Evolutionary conservation across 345 rosid genomes (phyloP).

Genomic region (Salix exigua): DNA sequence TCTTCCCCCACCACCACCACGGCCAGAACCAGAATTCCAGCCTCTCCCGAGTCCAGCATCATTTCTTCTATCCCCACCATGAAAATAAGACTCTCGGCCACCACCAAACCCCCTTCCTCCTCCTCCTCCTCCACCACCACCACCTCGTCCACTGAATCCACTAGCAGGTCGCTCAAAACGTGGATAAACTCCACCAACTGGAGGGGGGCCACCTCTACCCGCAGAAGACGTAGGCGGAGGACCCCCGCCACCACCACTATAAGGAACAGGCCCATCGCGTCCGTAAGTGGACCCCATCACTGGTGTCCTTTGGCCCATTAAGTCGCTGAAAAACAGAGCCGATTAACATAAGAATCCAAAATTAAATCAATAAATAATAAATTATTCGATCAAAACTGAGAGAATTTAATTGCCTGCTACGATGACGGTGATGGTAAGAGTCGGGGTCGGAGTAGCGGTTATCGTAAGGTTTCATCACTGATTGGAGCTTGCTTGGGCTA

Average conservation of each 20-base stretch:
- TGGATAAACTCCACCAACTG: slow-evolving; percentile 35
- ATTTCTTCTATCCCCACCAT: slow-evolving; percentile 1
- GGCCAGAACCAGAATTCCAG: slow-evolving; percentile 15
- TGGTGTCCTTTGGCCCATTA: slow-evolving; percentile 37
- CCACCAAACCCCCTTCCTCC: slow-evolving; percentile 27
- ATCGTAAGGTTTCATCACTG: slow-evolving; percentile 56
- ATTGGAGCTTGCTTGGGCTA: background rate
- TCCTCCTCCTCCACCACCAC: slow-evolving; percentile 26
- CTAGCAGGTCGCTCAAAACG: slow-evolving; percentile 54
- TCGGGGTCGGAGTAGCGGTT: slow-evolving; percentile 69
- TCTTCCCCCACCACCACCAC: slow-evolving; percentile 28
- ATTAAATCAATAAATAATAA: background rate
- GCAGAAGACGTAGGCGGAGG: slow-evolving; percentile 35
- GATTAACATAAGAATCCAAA: background rate
- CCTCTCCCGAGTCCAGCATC: slow-evolving; percentile 27
- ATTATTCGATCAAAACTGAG: background rate
- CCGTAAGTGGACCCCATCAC: slow-evolving; percentile 30
- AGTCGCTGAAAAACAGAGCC: slow-evolving; percentile 36
- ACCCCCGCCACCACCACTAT: slow-evolving; percentile 33
- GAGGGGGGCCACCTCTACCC: slow-evolving; percentile 29
- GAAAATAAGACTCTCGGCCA: slow-evolving; percentile 1
- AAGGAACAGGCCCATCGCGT: slow-evolving; percentile 34
- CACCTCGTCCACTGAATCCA: slow-evolving; percentile 47
- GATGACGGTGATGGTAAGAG: slow-evolving; percentile 78
- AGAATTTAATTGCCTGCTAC: slow-evolving; percentile 51